Evolutionary conservation across 208 protist species (phyloP), one percentile per base, ranked within the genome.

Genomic region (Angomonas ambiguus): DNA sequence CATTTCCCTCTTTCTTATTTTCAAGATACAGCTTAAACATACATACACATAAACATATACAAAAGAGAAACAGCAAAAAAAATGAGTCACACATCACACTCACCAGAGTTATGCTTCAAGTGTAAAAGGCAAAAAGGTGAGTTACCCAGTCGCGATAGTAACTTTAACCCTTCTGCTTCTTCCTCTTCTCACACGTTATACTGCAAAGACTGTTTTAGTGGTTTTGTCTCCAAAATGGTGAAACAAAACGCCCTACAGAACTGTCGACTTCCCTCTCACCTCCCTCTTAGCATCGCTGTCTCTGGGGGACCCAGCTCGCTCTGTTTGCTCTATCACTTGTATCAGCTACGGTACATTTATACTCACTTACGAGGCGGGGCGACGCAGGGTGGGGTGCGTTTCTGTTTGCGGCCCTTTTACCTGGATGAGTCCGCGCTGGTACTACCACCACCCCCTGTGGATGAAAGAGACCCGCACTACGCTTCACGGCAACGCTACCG

Each of bases 91-190:
- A n/a, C n/a, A n/a, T n/a, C n/a, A n/a, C n/a, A n/a, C n/a, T n/a
- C n/a, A n/a, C n/a, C n/a, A n/a, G n/a, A n/a, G n/a, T n/a, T 55
- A 32, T 95, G 89, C 61, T 95, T 95, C 69, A 93, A 93, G 67
- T 95, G 89, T 66, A 76, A 75, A 42, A 51, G 70, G 16, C 67
- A 73, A 30, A 51, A 66, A 10, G 89, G 80, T 28, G 61, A 67
- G n/a, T 24, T 83, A 4, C 67, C 60, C 41, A 90, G 87, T 51
- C 84, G 87, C 28, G 90, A 93, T 62, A 85, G 90, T 2, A 41
- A 71, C 24, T 22, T 45, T 16, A 45, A 16, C 16, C 8, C 11
- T 16, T n/a, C 11, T 16, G 16, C 8, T 45, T 16, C 11, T 16
- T 8, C 11, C 38, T n/a, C 11, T 45, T 16, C 11, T n/a, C 11